Evolutionary conservation across 2,329 filamentous ascomycete species (phyloP).

Genomic region (Cladobotryum mycophilum): DNA sequence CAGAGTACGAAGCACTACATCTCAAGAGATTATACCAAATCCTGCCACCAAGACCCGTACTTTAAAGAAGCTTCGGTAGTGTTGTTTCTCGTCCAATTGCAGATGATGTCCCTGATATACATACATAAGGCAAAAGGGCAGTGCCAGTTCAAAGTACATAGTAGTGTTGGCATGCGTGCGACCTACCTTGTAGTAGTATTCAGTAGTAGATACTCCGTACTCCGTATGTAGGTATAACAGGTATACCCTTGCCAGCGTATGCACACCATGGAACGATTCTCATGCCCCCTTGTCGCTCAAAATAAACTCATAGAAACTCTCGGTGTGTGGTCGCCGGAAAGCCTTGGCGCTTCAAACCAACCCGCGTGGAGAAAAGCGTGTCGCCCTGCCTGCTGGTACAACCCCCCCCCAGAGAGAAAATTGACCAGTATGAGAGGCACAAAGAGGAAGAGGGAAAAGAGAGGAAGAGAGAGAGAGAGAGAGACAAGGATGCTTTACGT

Average conservation of each 20-base stretch:
- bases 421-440: no score
- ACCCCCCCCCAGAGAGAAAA: no score
- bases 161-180: neutral
- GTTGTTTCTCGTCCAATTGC: neutral
- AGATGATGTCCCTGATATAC: neutral
- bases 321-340: neutral
- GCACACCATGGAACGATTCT: neutral
- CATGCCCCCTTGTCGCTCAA: neutral
- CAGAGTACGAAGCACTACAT: no score
- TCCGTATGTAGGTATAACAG: neutral
- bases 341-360: neutral
- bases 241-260: neutral
- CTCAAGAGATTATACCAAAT: no score
- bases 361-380: neutral
- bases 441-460: neutral
- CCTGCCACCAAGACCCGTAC: no score
- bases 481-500: neutral
- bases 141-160: neutral
- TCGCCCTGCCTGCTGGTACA: neutral
- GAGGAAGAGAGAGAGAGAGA: neutral
- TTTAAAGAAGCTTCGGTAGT: neutral
- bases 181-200: no score
- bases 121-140: neutral
- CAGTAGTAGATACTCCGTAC: conserved; percentile 1
- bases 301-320: neutral